Base-by-base conservation (phyloP, 2,329 filamentous ascomycete genomes). In the Penicillium sp. region DNA sequence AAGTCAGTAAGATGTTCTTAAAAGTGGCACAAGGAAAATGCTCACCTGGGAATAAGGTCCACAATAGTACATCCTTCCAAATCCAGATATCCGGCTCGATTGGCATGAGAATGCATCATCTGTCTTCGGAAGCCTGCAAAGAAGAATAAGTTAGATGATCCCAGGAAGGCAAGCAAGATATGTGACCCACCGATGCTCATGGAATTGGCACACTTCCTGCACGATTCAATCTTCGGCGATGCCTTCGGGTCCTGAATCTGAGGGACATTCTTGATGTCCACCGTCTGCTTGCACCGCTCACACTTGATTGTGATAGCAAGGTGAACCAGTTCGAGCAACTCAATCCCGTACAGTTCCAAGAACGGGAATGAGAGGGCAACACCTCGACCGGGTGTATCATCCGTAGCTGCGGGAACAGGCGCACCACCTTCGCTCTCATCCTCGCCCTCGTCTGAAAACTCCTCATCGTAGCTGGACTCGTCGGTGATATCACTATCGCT, bases 311-410 rank as follows among this genome's bases (percentile, higher is more conserved):
- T 87, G 56, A 94, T 76, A 51, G 82, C 85, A 28, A 94, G 74
- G 22, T 81, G 77, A 0, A 80, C 76, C 1, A 92, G 71, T 60
- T 92, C 84, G 8, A 95, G 76, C 2, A 94, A 72, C 64, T 94
- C 89, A 54, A 94, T 86, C 33, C 86, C 83, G 65, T 90, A 81
- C 2, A 95, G 80, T 63, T 92, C 88, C 51, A 94, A 75, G 24
- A 81, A 84, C 0, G 90, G 90, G 61, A 94, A 90, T 0, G 86
- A 90, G 7, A 95, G 77, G 48, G 88, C 83, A n/a, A 89, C 87
- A 22, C 89, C 89, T 47, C 80, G 78, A 63, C 90, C 88, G 2
- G 76, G 68, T 1, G 75, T 72, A 3, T 38, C 35, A 13, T 72
- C 67, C 6, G 69, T 52, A n/a, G 65, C 47, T 27, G 61, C 57